Evolutionary conservation across 768 basidiomycete species (phyloP).

Genomic region (Infundibulicybe gibba): DNA sequence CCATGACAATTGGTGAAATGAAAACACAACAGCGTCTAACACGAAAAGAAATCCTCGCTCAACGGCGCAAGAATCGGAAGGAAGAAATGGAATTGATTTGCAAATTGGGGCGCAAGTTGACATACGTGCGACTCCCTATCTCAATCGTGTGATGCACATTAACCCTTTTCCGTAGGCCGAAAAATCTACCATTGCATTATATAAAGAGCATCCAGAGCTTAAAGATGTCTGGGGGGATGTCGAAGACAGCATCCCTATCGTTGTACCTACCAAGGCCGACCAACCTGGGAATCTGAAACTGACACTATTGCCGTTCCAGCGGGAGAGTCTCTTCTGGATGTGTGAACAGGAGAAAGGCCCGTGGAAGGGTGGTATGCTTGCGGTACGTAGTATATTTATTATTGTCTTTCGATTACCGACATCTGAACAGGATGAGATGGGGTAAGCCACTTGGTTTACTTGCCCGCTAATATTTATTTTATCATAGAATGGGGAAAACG

Average conservation of each 20-base stretch:
- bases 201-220: conserved; percentile 76
- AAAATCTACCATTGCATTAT: conserved; percentile 58
- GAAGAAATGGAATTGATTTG: conserved; percentile 48
- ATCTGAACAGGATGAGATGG: conserved; percentile 76
- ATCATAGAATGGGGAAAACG: conserved; percentile 82
- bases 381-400: conserved; percentile 44
- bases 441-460: conserved; percentile 41
- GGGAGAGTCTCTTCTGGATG: conserved; percentile 96
- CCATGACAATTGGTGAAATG: conserved; percentile 31
- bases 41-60: conserved; percentile 16
- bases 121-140: conserved; percentile 44
- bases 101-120: conserved; percentile 72
- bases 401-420: background rate
- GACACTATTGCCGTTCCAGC: conserved; percentile 89
- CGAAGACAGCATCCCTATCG: conserved; percentile 53
- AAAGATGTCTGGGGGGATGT: conserved; percentile 86
- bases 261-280: conserved; percentile 63
- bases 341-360: conserved; percentile 81
- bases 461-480: conserved; percentile 2
- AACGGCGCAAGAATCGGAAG: conserved; percentile 25
- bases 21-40: conserved; percentile 22
- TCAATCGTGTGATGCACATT: background rate
- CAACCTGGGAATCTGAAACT: conserved; percentile 86
- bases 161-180: conserved; percentile 52
- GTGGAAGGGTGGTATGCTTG: conserved; percentile 92